phyloP scores from a whole-genome alignment of 495 filamentous ascomycete species.

The Neurospora sp. region DNA sequence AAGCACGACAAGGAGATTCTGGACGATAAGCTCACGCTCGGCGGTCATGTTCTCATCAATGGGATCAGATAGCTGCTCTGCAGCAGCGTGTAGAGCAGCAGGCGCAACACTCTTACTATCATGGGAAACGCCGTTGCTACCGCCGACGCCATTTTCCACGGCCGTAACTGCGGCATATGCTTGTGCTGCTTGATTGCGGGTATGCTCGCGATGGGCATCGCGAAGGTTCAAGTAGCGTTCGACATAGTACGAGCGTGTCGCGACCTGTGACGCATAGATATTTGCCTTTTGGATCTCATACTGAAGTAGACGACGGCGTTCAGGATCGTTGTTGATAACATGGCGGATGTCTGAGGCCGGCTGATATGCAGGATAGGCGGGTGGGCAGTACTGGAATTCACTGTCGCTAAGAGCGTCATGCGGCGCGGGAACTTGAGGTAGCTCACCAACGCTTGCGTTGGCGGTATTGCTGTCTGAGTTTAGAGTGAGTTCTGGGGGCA shows the following conservation, averaged over 20 bases:
- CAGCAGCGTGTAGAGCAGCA: slow-evolving; percentile 13
- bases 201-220: slow-evolving; percentile 38
- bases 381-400: slow-evolving; percentile 26
- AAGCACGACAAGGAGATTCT: slow-evolving; percentile 59
- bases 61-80: slow-evolving; percentile 19
- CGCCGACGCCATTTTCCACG: slow-evolving; percentile 12
- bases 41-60: slow-evolving; percentile 46
- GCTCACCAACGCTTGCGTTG: not conserved
- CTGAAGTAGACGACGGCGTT: slow-evolving; percentile 48
- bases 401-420: slow-evolving; percentile 5
- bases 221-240: slow-evolving; percentile 67
- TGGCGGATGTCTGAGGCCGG: slow-evolving; percentile 28
- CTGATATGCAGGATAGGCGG: slow-evolving; percentile 21
- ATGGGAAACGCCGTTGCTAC: slow-evolving; percentile 3
- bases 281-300: slow-evolving; percentile 80
- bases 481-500: slow-evolving; percentile 53
- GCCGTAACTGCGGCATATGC: slow-evolving; percentile 3
- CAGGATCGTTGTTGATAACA: slow-evolving; percentile 20
- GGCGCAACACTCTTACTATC: slow-evolving; percentile 15
- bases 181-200: slow-evolving; percentile 12
- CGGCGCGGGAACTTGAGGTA: slow-evolving; percentile 1
- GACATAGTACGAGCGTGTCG: slow-evolving; percentile 68
- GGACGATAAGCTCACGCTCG: slow-evolving; percentile 67
- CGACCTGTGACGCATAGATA: slow-evolving; percentile 65
- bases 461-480: slow-evolving; percentile 18